Evolutionary conservation across 805 yeast genomes (phyloP).

Genomic region (Lachancea cidri): DNA sequence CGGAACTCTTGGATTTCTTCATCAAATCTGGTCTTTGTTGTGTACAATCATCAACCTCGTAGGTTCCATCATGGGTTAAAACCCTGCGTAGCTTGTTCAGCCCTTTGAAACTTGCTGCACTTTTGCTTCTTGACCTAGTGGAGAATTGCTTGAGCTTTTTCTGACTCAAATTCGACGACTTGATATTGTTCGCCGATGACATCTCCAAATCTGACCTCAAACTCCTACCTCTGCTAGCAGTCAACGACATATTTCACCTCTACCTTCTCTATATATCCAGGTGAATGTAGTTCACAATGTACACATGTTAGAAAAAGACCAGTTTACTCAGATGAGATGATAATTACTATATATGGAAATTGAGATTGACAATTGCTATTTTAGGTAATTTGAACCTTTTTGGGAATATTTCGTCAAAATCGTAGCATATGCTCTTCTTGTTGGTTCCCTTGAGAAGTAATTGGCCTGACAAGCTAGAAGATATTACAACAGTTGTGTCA

Average conservation of each 20-base stretch:
- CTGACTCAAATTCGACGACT: conserved; percentile 5
- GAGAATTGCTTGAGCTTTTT: conserved; percentile 24
- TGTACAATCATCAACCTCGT: conserved; percentile 9
- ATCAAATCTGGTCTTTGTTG: conserved; percentile 12
- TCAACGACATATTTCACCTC: background rate
- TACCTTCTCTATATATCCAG: no score
- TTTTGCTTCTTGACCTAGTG: conserved; percentile 29
- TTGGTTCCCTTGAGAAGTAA: background rate
- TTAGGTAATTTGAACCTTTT: background rate
- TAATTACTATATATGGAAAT: background rate
- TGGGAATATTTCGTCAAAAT: background rate
- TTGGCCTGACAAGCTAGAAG: no score
- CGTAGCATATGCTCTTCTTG: background rate
- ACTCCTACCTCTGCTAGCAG: conserved; percentile 12
- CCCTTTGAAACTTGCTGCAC: conserved; percentile 30
- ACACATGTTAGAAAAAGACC: background rate
- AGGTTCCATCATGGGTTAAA: conserved; percentile 22
- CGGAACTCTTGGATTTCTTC: conserved; percentile 27
- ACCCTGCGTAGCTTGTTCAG: conserved; percentile 20
- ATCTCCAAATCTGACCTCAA: conserved; percentile 14
- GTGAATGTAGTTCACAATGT: background rate
- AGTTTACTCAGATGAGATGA: background rate
- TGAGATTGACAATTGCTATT: background rate
- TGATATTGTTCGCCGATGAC: conserved; percentile 11
- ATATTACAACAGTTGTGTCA: no score